Evolutionary conservation across 805 yeast species (phyloP).

Genomic region (Metschnikowia colocasiae): DNA sequence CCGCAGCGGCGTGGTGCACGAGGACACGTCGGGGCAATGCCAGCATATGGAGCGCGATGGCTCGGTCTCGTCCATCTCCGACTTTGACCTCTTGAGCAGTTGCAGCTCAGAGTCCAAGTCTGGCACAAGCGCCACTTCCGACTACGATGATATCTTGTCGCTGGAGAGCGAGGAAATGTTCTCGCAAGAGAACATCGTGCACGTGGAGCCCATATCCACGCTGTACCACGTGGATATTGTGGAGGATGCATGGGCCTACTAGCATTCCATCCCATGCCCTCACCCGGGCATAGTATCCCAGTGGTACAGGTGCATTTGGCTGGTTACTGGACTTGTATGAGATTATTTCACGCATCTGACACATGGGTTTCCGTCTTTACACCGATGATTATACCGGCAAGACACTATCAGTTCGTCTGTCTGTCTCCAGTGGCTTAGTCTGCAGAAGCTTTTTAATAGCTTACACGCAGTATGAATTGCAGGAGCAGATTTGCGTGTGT

Average conservation of each 20-base stretch:
- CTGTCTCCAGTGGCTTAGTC: too few relatives aligned
- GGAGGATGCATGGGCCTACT: constrained; percentile 10
- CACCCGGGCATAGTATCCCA: too few relatives aligned
- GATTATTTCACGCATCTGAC: too few relatives aligned
- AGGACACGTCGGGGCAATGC: constrained; percentile 14
- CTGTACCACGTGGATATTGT: constrained; percentile 16
- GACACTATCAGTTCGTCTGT: too few relatives aligned
- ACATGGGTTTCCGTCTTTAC: too few relatives aligned
- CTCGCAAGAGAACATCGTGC: constrained; percentile 5
- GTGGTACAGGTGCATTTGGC: too few relatives aligned
- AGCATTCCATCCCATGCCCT: too few relatives aligned
- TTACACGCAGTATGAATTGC: too few relatives aligned
- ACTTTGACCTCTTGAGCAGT: constrained; percentile 19
- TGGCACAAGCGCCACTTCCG: constrained; percentile 7
- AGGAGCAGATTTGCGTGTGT: too few relatives aligned
- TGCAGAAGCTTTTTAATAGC: too few relatives aligned
- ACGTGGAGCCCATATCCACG: constrained; percentile 10
- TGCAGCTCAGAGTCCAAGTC: constrained; percentile 15
- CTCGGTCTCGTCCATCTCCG: constrained; percentile 14
- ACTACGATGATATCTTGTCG: constrained; percentile 14
- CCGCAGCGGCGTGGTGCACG: constrained; percentile 50
- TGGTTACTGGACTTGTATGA: too few relatives aligned
- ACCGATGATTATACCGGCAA: too few relatives aligned
- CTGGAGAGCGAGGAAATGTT: constrained; percentile 1
- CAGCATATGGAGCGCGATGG: constrained; percentile 1